Conservation (phyloP, 345 rosid species). For the Populus tremula region DNA sequence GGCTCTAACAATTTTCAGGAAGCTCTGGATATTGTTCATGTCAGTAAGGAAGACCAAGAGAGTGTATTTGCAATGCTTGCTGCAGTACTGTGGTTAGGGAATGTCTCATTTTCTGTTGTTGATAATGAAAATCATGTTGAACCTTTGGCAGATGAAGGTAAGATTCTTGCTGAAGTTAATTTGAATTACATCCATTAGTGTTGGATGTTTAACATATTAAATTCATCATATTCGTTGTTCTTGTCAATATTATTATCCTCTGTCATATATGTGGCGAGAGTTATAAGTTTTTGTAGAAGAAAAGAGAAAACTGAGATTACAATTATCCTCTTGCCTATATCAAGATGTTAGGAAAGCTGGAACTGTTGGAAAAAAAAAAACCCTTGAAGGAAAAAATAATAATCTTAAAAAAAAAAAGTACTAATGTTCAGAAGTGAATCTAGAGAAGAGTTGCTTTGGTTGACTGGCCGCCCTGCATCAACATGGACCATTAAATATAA, state of each 20-base stretch:
- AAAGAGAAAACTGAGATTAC: not conserved
- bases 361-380: not conserved
- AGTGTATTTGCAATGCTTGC: conserved; percentile 94
- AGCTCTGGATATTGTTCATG: conserved; percentile 93
- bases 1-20: conserved; percentile 50
- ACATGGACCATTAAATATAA: not conserved
- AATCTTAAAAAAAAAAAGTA: not conserved
- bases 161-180: conserved; percentile 26
- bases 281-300: not conserved
- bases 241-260: not conserved
- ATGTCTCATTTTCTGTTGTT: conserved; percentile 63
- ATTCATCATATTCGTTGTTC: not conserved
- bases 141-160: conserved; percentile 79
- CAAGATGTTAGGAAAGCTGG: not conserved
- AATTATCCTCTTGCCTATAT: not conserved
- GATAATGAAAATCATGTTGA: conserved; percentile 97
- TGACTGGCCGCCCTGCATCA: not conserved
- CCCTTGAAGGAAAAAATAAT: not conserved
- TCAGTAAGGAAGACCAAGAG: conserved; percentile 92
- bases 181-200: not conserved
- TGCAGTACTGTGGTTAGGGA: conserved; percentile 97
- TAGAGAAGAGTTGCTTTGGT: not conserved
- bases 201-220: not conserved
- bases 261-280: not conserved
- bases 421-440: not conserved